These are phyloP conservation scores for Harringtonia lauricola DNA, from an alignment of 2,329 filamentous ascomycete species.

Conservation along the genomic window DNA sequence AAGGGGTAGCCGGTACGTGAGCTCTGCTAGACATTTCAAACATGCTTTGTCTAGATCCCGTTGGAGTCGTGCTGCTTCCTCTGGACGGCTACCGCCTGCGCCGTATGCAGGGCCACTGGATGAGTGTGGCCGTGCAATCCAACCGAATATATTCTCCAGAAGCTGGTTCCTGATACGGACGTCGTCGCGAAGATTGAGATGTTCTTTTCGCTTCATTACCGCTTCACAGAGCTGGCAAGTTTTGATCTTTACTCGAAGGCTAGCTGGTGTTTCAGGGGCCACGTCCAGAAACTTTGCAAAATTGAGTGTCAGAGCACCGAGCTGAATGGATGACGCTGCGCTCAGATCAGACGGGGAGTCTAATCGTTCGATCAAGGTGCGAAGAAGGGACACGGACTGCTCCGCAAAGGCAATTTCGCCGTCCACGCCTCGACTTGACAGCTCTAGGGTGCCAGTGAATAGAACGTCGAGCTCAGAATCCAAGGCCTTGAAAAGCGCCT, in stretches of 20 bases:
- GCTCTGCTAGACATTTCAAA: constrained; percentile 50
- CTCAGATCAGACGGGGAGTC: constrained; percentile 53
- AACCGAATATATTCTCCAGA: constrained; percentile 56
- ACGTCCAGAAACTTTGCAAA: constrained; percentile 57
- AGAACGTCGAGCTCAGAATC: constrained; percentile 53
- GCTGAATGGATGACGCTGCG: constrained; percentile 50
- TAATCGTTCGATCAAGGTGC: constrained; percentile 51
- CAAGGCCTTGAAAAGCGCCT: constrained; percentile 52
- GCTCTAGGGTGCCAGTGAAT: constrained; percentile 44
- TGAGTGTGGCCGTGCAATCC: constrained; percentile 52
- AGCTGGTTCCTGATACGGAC: constrained; percentile 58
- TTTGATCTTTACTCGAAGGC: constrained; percentile 55
- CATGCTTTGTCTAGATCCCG: constrained; percentile 57
- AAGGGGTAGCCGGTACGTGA: constrained; percentile 55
- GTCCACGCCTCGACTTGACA: constrained; percentile 41
- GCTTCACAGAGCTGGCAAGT: constrained; percentile 57
- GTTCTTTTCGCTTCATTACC: constrained; percentile 54
- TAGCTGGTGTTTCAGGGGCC: constrained; percentile 41
- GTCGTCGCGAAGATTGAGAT: constrained; percentile 57
- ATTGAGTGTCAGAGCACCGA: constrained; percentile 51
- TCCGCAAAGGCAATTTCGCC: constrained; percentile 56
- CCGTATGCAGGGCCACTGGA: constrained; percentile 31
- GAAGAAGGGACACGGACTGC: constrained; percentile 53
- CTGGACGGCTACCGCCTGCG: constrained; percentile 29
- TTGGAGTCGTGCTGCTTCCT: constrained; percentile 48